Base-by-base conservation (phyloP, 2,329 filamentous ascomycete genomes). In the Fragosphaeria purpurea region DNA sequence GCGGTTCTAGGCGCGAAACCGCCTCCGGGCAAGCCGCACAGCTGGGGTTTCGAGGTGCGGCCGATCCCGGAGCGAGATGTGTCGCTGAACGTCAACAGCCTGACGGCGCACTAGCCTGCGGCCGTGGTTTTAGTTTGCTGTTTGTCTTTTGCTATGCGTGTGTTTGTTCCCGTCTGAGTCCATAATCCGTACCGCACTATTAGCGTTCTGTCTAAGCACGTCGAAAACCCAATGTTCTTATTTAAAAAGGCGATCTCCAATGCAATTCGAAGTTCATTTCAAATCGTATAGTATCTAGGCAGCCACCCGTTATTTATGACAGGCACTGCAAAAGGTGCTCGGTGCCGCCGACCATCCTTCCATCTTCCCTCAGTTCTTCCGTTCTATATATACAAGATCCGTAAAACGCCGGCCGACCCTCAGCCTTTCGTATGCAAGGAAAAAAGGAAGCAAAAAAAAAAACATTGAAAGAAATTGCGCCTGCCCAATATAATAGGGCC, bases 1-100 rank as follows among this genome's bases (percentile, higher is more conserved):
- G 46, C 48, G 6, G 41, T 50, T 7, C 11, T 40, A 32, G 33
- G 38, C 22, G 46, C 44, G 11, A 47, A 48, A 0, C 38, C 46
- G 12, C 31, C 50, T 3, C 46, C 41, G 38, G n/a, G 40, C 34
- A 51, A 50, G 47, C 51, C 53, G 1, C 42, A 33, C 40, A 44
- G 48, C 32, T 59, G 55, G 56, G 57, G 56, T 0, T 47, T 54
- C 37, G 51, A 53, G 41, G 11, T 52, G 39, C 12, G 34, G 9
- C 47, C 42, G 9, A 39, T 50, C 6, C 38, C 48, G n/a, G n/a
- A 11, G 32, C 38, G 31, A 13, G 44, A 40, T 7, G 46, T 32
- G 2, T 45, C 50, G 13, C 45, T 51, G 0, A 43, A 43, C 5
- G 10, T 50, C 9, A 31, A 22, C 22, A 22, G 22, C 22, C 22